Evolutionary conservation across 2,329 filamentous ascomycete species (phyloP), one percentile per base, ranked within the genome.

Genomic region (Clarireedia hainanense): DNA sequence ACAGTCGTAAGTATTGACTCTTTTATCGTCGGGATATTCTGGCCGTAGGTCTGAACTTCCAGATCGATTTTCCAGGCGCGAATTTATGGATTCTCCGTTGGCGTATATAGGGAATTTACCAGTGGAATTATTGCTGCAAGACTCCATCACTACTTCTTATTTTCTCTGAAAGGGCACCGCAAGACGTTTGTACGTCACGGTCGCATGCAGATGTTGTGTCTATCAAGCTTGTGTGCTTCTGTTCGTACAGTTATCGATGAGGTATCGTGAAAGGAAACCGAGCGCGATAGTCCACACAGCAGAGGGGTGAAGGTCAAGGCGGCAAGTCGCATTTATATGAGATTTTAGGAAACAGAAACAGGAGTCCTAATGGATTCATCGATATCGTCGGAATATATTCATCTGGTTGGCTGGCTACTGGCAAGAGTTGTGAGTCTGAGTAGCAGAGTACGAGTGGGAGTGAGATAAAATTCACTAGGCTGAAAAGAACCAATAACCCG

Each of bases 101-200:
- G 56, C 43, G 39, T 58, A 57, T 54, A 57, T 47, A 43, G 49
- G 52, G 27, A 46, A 58, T 47, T 43, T 70, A 70, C 70, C 69
- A 65, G 70, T 68, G 55, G 62, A 42, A 50, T 20, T 68, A 64
- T 42, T 49, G 50, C 68, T 66, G 62, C 67, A 67, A 55, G 70
- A 68, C 37, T 65, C 67, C 71, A 73, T 73, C 23, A 51, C 58
- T 56, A 48, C 55, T 56, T 60, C 51, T 59, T 62, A 42, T 54
- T 34, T 40, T 45, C 43, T 49, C 39, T 49, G 27, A 24, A 36
- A 9, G 27, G n/a, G 48, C 12, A 23, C 37, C 45, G 23, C 49
- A 23, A 46, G 47, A 34, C 39, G 9, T 49, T 54, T 48, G 50
- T 52, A 27, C 17, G 56, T 61, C 56, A 57, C 56, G 57, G 58